Conservation (phyloP, 257 asterid genomes). For the Solanum sejunctum region DNA sequence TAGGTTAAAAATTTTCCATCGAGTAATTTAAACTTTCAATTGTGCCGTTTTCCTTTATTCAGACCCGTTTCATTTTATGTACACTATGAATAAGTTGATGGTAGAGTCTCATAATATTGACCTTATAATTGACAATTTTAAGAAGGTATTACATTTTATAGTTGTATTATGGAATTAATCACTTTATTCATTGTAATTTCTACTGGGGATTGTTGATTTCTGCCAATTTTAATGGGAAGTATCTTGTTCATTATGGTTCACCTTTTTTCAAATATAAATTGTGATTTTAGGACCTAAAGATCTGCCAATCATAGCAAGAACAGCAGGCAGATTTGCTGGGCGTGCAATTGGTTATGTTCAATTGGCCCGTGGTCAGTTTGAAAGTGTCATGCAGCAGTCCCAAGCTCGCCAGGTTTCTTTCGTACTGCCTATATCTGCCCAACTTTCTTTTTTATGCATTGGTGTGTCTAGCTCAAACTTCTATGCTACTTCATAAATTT, state of each 20-base stretch:
- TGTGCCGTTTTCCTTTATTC: not conserved
- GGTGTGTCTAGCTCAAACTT: not conserved
- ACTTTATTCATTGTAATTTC: not conserved
- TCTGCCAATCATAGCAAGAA: slow-evolving; percentile 62
- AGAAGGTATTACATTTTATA: not conserved
- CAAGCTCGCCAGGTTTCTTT: slow-evolving; percentile 70
- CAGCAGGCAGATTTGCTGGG: slow-evolving; percentile 77
- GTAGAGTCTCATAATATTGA: not conserved
- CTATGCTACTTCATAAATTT: not conserved
- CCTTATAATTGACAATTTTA: not conserved
- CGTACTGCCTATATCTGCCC: not conserved
- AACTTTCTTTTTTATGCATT: not conserved
- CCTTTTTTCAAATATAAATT: not conserved
- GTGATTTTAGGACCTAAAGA: slow-evolving; percentile 61
- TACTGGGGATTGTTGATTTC: not conserved
- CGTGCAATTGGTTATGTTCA: slow-evolving; percentile 81
- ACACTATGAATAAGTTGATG: not conserved
- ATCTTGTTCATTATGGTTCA: not conserved
- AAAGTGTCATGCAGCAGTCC: slow-evolving; percentile 66
- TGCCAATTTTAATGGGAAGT: not conserved
- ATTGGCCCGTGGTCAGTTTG: slow-evolving; percentile 80
- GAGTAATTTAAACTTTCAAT: not conserved
- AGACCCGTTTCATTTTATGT: not conserved
- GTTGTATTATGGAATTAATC: not conserved
- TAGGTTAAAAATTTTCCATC: not conserved